phyloP scores from a whole-genome alignment of 768 basidiomycete species.

The Trametes villosa region DNA sequence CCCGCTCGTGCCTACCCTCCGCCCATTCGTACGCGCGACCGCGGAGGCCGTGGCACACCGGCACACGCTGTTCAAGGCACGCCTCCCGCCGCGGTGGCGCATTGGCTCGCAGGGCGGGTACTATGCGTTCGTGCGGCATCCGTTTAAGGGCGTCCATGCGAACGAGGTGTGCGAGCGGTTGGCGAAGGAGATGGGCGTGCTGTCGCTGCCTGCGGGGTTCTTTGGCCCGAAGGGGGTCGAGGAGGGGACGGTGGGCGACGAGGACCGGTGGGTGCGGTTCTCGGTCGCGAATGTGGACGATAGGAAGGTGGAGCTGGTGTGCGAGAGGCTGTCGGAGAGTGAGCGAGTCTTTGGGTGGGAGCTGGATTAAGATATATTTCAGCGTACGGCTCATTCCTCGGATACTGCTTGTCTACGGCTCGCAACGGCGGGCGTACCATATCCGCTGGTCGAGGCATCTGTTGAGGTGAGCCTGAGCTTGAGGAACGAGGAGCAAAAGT shows the following conservation, averaged over 20 bases:
- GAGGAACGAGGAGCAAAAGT: conserved; percentile 30
- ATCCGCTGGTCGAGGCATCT: no score
- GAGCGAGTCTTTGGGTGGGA: conserved; percentile 45
- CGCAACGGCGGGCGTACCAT: no score
- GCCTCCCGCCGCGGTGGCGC: conserved; percentile 58
- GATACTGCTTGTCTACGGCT: no score
- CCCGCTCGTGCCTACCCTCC: conserved; percentile 54
- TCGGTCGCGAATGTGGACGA: conserved; percentile 83
- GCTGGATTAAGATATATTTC: no score
- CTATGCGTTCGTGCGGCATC: conserved; percentile 78
- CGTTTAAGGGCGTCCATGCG: conserved; percentile 53
- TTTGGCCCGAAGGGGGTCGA: conserved; percentile 44
- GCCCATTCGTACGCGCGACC: conserved; percentile 54
- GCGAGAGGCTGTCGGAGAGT: conserved; percentile 51
- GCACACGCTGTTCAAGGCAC: conserved; percentile 56
- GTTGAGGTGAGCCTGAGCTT: no score
- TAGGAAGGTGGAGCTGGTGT: conserved; percentile 55
- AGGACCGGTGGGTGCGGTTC: conserved; percentile 73
- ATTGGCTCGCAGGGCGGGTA: conserved; percentile 73
- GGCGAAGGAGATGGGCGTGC: conserved; percentile 64
- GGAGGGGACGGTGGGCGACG: conserved; percentile 39
- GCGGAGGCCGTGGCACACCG: conserved; percentile 54
- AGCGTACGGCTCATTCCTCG: no score
- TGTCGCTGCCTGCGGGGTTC: conserved; percentile 68
- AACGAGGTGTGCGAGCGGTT: conserved; percentile 60